phyloP scores from a whole-genome alignment of 1,139 yeast species.

The Pichia kudriavzevii region DNA sequence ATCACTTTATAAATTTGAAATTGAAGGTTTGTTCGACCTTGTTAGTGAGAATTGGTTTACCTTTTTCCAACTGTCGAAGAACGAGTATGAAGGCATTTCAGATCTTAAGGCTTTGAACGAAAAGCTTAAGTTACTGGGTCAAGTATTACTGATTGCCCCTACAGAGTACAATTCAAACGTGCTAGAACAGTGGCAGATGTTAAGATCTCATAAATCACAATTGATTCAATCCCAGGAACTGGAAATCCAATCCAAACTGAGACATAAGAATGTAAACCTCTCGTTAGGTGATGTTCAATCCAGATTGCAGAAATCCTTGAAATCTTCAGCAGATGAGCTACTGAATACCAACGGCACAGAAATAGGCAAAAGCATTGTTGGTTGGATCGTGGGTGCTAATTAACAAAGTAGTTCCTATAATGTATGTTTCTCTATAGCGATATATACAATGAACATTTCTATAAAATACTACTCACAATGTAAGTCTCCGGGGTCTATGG shows the following conservation, averaged over 20 bases:
- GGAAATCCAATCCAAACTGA: too few relatives aligned
- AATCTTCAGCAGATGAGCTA: conserved; percentile 22
- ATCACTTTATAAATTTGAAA: conserved; percentile 8
- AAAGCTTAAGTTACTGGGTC: conserved; percentile 45
- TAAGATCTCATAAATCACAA: conserved; percentile 21
- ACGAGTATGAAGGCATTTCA: conserved; percentile 23
- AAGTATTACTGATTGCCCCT: conserved; percentile 38
- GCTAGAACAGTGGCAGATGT: conserved; percentile 37
- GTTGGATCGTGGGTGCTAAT: conserved; percentile 29
- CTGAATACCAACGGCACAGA: conserved; percentile 19
- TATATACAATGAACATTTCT: too few relatives aligned
- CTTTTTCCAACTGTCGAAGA: conserved; percentile 49
- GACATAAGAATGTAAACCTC: too few relatives aligned
- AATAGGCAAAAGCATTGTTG: conserved; percentile 27
- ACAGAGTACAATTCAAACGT: conserved; percentile 33
- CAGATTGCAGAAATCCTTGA: conserved; percentile 23
- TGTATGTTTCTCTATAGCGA: too few relatives aligned
- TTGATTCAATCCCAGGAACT: conserved; percentile 1
- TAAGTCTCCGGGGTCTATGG: too few relatives aligned
- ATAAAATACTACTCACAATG: too few relatives aligned
- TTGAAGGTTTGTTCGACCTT: conserved; percentile 19
- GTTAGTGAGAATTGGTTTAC: conserved; percentile 47
- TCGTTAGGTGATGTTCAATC: conserved; percentile 19
- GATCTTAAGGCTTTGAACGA: conserved; percentile 23
- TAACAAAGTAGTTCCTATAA: too few relatives aligned